phyloP scores from a whole-genome alignment of 2,329 filamentous ascomycete genomes.

The Fonsecaea monophora region DNA sequence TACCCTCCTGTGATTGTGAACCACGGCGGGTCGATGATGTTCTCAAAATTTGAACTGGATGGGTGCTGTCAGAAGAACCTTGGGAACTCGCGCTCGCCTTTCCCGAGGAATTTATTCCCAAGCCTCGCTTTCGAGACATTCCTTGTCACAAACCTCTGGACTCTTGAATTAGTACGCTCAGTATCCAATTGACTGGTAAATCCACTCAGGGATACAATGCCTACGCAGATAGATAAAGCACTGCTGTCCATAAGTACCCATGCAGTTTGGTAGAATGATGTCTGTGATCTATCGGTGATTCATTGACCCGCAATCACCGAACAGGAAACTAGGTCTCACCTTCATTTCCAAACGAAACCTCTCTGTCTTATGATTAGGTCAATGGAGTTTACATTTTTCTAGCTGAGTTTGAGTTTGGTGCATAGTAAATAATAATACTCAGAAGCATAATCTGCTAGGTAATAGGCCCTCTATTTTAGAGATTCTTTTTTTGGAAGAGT shows the following conservation, averaged over 20 bases:
- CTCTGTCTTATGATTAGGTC: not conserved
- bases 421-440: no score
- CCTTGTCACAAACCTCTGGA: no score
- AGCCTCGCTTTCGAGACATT: no score
- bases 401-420: no score
- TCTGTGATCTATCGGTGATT: not conserved
- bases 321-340: not conserved
- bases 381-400: not conserved
- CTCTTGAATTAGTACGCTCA: no score
- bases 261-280: no score
- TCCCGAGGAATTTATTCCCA: not conserved
- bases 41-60: not conserved
- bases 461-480: not conserved
- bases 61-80: not conserved
- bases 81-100: not conserved
- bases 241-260: not conserved
- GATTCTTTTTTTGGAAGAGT: no score
- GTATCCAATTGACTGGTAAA: no score
- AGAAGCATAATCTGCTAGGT: not conserved
- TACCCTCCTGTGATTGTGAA: not conserved
- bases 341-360: not conserved
- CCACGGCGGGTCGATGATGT: not conserved
- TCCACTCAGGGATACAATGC: no score
- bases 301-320: not conserved
- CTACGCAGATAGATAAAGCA: no score